phyloP scores from a whole-genome alignment of 345 rosid genomes.

The Acer saccharum region DNA sequence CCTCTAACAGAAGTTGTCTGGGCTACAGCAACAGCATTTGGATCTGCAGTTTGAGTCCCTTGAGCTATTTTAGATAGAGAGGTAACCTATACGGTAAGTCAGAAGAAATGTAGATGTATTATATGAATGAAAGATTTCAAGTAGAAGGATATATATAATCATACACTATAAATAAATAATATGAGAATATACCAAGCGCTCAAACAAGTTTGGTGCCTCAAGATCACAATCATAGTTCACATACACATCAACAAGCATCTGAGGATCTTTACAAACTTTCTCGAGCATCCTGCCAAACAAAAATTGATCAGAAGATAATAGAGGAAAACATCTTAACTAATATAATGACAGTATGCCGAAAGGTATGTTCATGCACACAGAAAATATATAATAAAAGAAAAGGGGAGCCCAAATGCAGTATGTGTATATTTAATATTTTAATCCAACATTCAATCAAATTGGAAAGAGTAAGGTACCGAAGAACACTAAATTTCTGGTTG shows the following conservation, averaged over 20 bases:
- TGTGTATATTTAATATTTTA: not conserved
- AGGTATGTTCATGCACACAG: not conserved
- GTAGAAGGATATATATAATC: not conserved
- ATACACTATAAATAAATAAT: constrained; percentile 17
- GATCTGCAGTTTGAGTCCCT: constrained; percentile 86
- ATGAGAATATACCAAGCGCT: constrained; percentile 72
- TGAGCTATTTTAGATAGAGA: constrained; percentile 87
- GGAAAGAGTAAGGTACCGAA: constrained; percentile 58
- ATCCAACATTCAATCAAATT: constrained; percentile 23
- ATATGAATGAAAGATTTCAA: constrained; percentile 2
- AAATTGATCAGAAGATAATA: constrained; percentile 18
- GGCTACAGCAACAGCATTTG: constrained; percentile 68
- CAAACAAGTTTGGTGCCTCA: constrained; percentile 97
- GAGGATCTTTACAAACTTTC: constrained; percentile 91
- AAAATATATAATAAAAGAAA: not conserved
- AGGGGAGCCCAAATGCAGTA: constrained; percentile 15
- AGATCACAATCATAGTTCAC: constrained; percentile 99
- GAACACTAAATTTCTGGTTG: constrained; percentile 86
- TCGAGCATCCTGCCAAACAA: constrained; percentile 78
- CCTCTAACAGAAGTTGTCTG: constrained; percentile 81
- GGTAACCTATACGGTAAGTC: constrained; percentile 56
- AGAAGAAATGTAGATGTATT: constrained; percentile 8
- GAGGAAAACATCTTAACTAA: constrained; percentile 13
- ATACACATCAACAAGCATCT: constrained; percentile 95
- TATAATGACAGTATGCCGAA: constrained; percentile 12